Base-by-base conservation (phyloP, 768 basidiomycete genomes). In the Tulasnella sp. region DNA sequence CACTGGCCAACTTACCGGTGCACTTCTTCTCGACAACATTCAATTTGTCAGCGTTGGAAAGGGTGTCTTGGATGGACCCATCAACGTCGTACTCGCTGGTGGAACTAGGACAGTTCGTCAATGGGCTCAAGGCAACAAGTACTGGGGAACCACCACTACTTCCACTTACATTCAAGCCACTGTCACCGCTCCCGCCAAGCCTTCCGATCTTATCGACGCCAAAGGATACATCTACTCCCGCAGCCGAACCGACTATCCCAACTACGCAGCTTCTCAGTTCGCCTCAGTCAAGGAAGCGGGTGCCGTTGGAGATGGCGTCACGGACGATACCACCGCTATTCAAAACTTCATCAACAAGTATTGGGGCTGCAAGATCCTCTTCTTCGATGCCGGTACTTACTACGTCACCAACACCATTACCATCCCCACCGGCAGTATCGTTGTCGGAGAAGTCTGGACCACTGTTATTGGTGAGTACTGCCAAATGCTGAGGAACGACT, bases 121-220 rank as follows among this genome's bases (percentile, higher is more conserved):
- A 18, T 94, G 93, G 93, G 92, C 86, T 1, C 93, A 94, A 83
- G 93, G 93, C 42, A 91, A 94, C 79, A 86, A 92, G 40, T 94
- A 88, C 83, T 85, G 83, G 1, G 92, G 92, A 15, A 84, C 87
- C 5, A 85, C 84, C 79, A 80, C 85, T 4, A 78, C 81, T 1
- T 85, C 85, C 3, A 82, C 69, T 9, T 94, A 89, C 82, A 85
- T 85, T 2, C 88, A 93, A 83, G 88, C 86, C 7, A 81, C 82
- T 37, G 87, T 93, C 32, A 78, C 84, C 5, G 83, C 85, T 7
- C 86, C 89, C 0, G 84, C 83, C 77, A 93, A 93, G 82, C 87
- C 91, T 3, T 83, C 86, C 26, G 85, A 84, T 71, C 84, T 94
- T 39, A 82, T 93, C 16, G 89, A 91, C 55, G 70, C 74, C 72